Base-by-base conservation (phyloP, 106 monocot species). In the Dioscorea zingiberensis region DNA sequence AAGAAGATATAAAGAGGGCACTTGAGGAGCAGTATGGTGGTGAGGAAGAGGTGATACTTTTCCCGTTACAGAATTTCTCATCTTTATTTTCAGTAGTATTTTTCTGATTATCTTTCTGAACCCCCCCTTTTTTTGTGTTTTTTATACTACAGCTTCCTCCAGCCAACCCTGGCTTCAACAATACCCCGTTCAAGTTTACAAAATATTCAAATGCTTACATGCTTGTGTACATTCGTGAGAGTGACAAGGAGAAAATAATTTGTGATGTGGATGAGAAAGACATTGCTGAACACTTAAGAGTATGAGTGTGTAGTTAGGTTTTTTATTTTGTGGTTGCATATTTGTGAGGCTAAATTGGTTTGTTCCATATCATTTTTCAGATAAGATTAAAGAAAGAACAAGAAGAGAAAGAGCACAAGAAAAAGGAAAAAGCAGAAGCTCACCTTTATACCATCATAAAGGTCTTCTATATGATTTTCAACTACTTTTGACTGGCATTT, bases 151-250 rank as follows among this genome's bases (percentile, higher is more conserved):
- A 92, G 97, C 74, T 92, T 25, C 88, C 92, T 65, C 97, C 92
- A 64, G 59, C 86, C 44, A 98, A 98, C 74, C 92, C 97, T 60
- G 91, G 91, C 3, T 88, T 98, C 76, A 91, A 98, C 72, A 92
- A 92, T 61, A 74, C 92, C 54, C 97, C 92, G 48, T 92, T 92
- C 58, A 98, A 92, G 59, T 98, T 92, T 70, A 98, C 97, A 49
- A 98, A 98, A 66, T 98, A 98, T 74, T 98, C 97, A 70, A 98
- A 98, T 86, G 97, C 97, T 11, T 98, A 98, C 63, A 98, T 98
- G 97, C 86, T 98, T 72, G 97, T 92, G 22, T 98, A 98, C 61
- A 86, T 98, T 71, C 92, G 97, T 64, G 97, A 98, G 71, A 89
- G 88, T 75, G 92, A 98, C 69, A 98, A 89, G 79, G 97, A 98